A percentile compares a stretch with the other conserved stretches of the same genome.
Conservation (phyloP, 176 grass and related monocot genomes). For the Leersia perrieri region DNA sequence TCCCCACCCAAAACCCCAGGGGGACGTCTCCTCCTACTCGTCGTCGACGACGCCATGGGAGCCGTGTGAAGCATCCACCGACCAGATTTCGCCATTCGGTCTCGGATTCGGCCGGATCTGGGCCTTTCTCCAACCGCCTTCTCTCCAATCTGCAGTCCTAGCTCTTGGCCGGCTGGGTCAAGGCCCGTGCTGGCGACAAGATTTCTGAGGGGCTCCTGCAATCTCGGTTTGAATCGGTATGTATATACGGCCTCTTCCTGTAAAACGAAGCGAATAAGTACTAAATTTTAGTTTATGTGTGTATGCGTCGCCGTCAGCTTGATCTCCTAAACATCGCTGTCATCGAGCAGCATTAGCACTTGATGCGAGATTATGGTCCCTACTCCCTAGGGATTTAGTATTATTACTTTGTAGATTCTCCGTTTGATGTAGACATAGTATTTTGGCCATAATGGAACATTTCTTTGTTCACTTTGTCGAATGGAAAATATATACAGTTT, state of each 20-base stretch:
- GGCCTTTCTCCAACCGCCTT: not conserved
- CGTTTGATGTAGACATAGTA: not conserved
- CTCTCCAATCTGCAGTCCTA: not conserved
- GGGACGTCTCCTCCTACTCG: not conserved
- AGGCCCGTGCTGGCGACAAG: not conserved
- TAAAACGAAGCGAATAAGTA: not conserved
- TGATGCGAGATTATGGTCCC: not conserved
- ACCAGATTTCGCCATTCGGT: not conserved
- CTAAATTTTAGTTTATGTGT: not conserved
- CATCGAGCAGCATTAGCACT: not conserved
- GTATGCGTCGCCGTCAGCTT: slow-evolving; percentile 13
- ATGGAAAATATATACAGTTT: not conserved
- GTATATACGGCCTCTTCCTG: not conserved
- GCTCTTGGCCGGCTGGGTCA: not conserved
- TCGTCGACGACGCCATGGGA: not conserved
- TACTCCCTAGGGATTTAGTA: not conserved
- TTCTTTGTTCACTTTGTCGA: not conserved
- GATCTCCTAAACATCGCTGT: not conserved
- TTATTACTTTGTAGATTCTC: not conserved
- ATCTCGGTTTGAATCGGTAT: not conserved
- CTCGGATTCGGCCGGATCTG: slow-evolving; percentile 21
- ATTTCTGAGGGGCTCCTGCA: not conserved
- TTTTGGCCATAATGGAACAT: not conserved
- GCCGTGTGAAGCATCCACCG: not conserved
- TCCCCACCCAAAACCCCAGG: not conserved